phyloP scores from a whole-genome alignment of 176 grass and related monocot genomes.

The bread wheat (Triticum aestivum) region DNA sequence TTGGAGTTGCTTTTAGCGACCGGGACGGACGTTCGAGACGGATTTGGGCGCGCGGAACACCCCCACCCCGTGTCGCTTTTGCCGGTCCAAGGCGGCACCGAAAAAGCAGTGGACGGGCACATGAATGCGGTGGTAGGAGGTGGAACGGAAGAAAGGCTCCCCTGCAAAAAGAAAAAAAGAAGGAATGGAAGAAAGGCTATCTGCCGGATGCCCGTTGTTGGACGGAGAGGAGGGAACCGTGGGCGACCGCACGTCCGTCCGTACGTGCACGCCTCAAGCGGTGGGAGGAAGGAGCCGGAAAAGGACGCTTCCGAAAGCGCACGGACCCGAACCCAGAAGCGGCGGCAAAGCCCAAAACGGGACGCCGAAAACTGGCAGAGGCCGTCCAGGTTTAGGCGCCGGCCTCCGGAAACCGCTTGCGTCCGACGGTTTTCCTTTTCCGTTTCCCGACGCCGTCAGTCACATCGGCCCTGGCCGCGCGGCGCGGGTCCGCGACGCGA shows the following conservation, averaged over 20 bases:
- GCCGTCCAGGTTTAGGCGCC: constrained; percentile 8
- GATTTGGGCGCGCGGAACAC: too few relatives aligned
- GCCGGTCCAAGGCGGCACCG: too few relatives aligned
- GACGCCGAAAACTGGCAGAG: neutral
- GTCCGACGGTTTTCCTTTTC: constrained; percentile 13
- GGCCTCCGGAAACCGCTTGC: constrained; percentile 18
- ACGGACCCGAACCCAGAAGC: neutral
- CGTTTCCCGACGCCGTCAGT: neutral
- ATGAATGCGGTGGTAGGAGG: neutral
- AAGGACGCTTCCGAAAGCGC: neutral
- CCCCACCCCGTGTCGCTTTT: too few relatives aligned
- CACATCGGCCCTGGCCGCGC: neutral
- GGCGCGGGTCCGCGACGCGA: neutral
- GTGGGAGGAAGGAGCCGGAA: neutral
- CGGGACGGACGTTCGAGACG: too few relatives aligned
- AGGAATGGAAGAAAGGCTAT: neutral
- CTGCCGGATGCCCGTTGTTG: neutral
- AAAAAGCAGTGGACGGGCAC: neutral
- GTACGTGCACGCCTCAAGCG: neutral
- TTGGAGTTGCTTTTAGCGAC: too few relatives aligned
- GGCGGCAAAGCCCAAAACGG: neutral
- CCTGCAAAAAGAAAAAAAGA: too few relatives aligned
- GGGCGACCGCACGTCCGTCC: neutral
- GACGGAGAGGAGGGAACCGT: constrained; percentile 21
- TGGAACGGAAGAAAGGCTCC: too few relatives aligned